Evolutionary conservation across 108 stramenopile species (phyloP).

Genomic region (Cyclotella distinguenda): DNA sequence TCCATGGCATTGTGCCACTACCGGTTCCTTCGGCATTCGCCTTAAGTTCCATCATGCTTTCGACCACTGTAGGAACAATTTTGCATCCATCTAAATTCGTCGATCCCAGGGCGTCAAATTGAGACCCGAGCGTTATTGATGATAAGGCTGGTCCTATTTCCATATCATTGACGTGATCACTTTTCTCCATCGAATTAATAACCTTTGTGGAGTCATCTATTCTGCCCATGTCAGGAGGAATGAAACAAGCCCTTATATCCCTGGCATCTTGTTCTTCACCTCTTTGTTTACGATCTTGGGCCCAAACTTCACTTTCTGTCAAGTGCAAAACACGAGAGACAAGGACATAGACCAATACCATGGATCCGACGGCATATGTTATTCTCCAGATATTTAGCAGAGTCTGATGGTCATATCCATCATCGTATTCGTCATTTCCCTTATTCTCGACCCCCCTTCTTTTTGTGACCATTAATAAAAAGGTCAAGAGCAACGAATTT

Average conservation of each 20-base stretch:
- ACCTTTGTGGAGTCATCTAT: neutral
- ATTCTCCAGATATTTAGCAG: slow-evolving; percentile 61
- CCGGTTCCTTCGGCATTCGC: neutral
- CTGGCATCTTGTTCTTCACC: slow-evolving; percentile 1
- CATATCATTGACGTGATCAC: slow-evolving; percentile 8
- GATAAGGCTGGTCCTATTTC: slow-evolving; percentile 16
- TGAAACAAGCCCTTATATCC: neutral
- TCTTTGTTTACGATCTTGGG: slow-evolving; percentile 13
- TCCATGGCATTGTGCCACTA: neutral
- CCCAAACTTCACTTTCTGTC: slow-evolving; percentile 64
- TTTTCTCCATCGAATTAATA: neutral
- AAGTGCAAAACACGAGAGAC: slow-evolving; percentile 47
- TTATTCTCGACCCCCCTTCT: neutral
- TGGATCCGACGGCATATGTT: slow-evolving; percentile 53
- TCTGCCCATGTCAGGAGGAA: neutral
- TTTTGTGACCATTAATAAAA: slow-evolving; percentile 42
- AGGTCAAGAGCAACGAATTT: slow-evolving; percentile 53
- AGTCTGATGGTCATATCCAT: slow-evolving; percentile 2
- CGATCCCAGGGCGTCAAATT: slow-evolving; percentile 28
- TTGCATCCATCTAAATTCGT: slow-evolving; percentile 32
- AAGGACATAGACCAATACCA: slow-evolving; percentile 54
- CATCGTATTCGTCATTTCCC: slow-evolving; percentile 12
- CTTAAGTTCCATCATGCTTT: neutral
- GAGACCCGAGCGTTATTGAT: slow-evolving; percentile 17
- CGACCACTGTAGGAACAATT: slow-evolving; percentile 18